Conservation (phyloP, 164 flowering plant species). For the Nymphaea thermarum region DNA sequence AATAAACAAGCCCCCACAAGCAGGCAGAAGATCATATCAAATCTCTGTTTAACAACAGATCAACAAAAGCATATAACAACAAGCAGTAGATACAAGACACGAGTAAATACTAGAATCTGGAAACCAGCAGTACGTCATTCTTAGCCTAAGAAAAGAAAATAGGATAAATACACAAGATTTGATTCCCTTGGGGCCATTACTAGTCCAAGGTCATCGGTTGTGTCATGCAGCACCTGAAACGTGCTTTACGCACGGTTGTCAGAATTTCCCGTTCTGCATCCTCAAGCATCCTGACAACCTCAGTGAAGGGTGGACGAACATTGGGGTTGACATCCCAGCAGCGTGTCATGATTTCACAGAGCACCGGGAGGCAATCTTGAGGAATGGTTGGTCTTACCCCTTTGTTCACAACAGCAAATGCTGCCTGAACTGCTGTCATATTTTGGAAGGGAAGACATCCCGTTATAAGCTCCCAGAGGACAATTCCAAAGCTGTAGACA, state of each 20-base stretch:
- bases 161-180: too few species aligned
- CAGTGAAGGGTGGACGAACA: slow-evolving; percentile 67
- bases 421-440: slow-evolving; percentile 95
- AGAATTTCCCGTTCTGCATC: slow-evolving; percentile 65
- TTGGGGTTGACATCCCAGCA: slow-evolving; percentile 93
- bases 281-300: slow-evolving; percentile 81
- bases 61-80: slow-evolving; percentile 11
- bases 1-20: slow-evolving; percentile 3
- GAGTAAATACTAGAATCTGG: slow-evolving; percentile 6
- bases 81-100: slow-evolving; percentile 8
- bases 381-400: slow-evolving; percentile 69
- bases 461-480: slow-evolving; percentile 86
- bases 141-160: too few species aligned
- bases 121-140: too few species aligned
- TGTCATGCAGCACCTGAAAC: slow-evolving; percentile 71
- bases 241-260: slow-evolving; percentile 79
- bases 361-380: slow-evolving; percentile 60
- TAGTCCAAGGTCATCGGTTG: slow-evolving; percentile 75
- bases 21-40: slow-evolving; percentile 6
- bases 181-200: slow-evolving; percentile 2
- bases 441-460: slow-evolving; percentile 82
- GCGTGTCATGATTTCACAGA: slow-evolving; percentile 73
- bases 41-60: slow-evolving; percentile 8
- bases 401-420: slow-evolving; percentile 88
- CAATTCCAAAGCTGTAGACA: slow-evolving; percentile 90